These are phyloP conservation scores for Pelagophyceae sp. DNA, from an alignment of 352 stramenopile genomes.

Conservation along the genomic window DNA sequence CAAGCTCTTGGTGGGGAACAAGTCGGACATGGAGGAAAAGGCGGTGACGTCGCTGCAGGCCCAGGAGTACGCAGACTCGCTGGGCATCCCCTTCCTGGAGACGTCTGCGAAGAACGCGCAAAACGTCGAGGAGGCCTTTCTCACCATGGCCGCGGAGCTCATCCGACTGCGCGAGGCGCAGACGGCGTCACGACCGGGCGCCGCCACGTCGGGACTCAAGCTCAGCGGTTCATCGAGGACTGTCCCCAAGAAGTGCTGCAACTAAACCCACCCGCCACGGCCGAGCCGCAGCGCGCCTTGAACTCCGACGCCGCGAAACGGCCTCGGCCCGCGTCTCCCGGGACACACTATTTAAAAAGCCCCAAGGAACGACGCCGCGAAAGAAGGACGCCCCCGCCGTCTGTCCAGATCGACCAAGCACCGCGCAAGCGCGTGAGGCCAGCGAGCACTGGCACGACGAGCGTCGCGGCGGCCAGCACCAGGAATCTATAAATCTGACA, in stretches of 20 bases:
- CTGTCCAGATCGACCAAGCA: too few species aligned
- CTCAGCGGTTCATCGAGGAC: not conserved
- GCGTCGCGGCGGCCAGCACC: too few species aligned
- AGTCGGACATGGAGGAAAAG: constrained; percentile 89
- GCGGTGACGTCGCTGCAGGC: constrained; percentile 83
- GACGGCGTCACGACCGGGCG: not conserved
- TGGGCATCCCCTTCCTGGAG: constrained; percentile 93
- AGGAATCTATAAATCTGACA: too few species aligned
- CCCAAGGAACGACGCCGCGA: too few species aligned
- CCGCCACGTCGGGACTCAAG: not conserved
- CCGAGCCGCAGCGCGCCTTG: too few species aligned
- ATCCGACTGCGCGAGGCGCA: constrained; percentile 50
- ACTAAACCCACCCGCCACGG: too few species aligned
- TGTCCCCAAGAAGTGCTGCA: constrained; percentile 5
- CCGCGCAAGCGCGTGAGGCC: too few species aligned
- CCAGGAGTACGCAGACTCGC: constrained; percentile 87
- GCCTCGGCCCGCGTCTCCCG: too few species aligned
- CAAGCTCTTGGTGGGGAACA: constrained; percentile 97
- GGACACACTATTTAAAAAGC: too few species aligned
- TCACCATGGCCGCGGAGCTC: constrained; percentile 59
- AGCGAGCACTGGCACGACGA: too few species aligned
- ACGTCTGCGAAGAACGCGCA: constrained; percentile 92
- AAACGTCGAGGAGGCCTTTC: constrained; percentile 85
- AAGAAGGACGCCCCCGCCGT: too few species aligned
- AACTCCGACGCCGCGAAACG: too few species aligned